Evolutionary conservation across 768 basidiomycete species (phyloP).

Genomic region (Hydnomerulius pinastri): DNA sequence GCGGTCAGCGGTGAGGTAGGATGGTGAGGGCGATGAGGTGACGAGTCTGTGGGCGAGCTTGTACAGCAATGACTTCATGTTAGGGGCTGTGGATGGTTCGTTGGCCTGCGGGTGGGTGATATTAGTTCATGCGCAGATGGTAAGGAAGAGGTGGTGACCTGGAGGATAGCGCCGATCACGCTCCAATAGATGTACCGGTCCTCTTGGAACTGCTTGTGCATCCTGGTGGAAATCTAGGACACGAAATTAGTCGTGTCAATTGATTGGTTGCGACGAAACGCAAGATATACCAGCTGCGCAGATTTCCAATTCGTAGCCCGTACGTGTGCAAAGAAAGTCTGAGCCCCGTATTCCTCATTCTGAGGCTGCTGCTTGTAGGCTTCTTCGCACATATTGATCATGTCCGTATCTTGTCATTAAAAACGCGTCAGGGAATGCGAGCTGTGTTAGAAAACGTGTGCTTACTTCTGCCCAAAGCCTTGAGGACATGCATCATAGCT

Average conservation of each 20-base stretch:
- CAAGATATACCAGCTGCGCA: slow-evolving; percentile 68
- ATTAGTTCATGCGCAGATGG: slow-evolving; percentile 10
- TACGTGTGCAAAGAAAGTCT: slow-evolving; percentile 85
- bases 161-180: slow-evolving; percentile 76
- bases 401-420: slow-evolving; percentile 60
- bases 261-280: not conserved
- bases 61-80: slow-evolving; percentile 68
- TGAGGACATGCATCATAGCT: slow-evolving; percentile 82
- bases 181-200: slow-evolving; percentile 85
- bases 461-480: slow-evolving; percentile 71
- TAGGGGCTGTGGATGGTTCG: slow-evolving; percentile 58
- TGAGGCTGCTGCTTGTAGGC: slow-evolving; percentile 79
- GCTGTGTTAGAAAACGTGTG: not conserved
- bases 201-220: slow-evolving; percentile 84
- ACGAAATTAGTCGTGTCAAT: slow-evolving; percentile 1
- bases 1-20: slow-evolving; percentile 68
- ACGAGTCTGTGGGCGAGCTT: slow-evolving; percentile 79
- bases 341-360: slow-evolving; percentile 82
- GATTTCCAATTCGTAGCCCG: slow-evolving; percentile 83
- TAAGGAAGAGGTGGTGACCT: slow-evolving; percentile 45
- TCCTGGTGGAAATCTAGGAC: slow-evolving; percentile 69
- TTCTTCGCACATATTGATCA: slow-evolving; percentile 83
- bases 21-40: slow-evolving; percentile 60
- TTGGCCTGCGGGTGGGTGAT: slow-evolving; percentile 55
- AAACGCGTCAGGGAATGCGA: not conserved